Conservation (phyloP, 2,329 filamentous ascomycete species). For the Sporothrix pallida region DNA sequence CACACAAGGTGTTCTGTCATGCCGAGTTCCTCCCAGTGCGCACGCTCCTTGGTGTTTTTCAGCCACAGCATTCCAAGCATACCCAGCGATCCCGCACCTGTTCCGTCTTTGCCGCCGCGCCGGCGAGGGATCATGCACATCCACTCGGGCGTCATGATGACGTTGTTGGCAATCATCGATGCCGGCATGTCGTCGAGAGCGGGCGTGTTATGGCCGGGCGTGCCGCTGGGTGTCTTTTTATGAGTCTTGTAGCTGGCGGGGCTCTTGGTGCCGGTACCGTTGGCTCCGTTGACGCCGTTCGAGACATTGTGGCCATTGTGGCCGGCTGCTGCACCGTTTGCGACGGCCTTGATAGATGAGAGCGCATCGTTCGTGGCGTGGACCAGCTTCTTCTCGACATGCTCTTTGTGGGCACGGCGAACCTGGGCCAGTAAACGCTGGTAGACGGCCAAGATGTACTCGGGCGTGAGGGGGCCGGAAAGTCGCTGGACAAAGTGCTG, state of each 20-base stretch:
- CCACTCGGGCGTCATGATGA: conserved; percentile 44
- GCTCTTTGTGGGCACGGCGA: conserved; percentile 35
- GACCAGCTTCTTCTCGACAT: conserved; percentile 8
- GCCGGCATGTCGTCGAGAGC: conserved; percentile 29
- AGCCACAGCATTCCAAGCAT: conserved; percentile 48
- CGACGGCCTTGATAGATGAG: no score
- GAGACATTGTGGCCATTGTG: conserved; percentile 15
- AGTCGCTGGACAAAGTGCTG: conserved; percentile 37
- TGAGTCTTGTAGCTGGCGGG: neutral
- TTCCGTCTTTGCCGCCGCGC: conserved; percentile 40
- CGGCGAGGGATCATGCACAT: conserved; percentile 46
- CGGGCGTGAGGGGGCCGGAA: conserved; percentile 30
- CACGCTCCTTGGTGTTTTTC: conserved; percentile 38
- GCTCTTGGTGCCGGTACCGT: conserved; percentile 13
- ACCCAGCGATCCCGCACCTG: conserved; percentile 44
- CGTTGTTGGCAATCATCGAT: conserved; percentile 42
- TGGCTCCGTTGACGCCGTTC: neutral
- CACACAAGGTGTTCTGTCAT: conserved; percentile 39
- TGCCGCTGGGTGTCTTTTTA: conserved; percentile 22
- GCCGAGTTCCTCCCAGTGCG: conserved; percentile 41
- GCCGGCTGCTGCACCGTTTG: neutral
- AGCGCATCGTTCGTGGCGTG: neutral
- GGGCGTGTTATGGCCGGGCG: conserved; percentile 29
- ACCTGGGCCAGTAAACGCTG: conserved; percentile 35
- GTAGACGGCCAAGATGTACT: conserved; percentile 37